phyloP scores from a whole-genome alignment of 129 eudicot species.

The Ambrosia artemisiifolia region DNA sequence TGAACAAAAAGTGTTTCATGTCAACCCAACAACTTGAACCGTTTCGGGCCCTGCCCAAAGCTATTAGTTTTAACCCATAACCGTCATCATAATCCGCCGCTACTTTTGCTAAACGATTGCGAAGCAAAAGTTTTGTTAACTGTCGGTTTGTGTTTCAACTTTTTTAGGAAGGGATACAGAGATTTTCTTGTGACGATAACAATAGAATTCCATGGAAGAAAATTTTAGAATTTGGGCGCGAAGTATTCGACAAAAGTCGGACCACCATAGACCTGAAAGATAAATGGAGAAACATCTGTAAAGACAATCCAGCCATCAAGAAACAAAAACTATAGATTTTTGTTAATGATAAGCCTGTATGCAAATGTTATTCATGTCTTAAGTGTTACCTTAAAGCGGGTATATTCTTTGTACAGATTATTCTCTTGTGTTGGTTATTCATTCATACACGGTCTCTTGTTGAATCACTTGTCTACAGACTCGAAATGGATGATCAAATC shows the following conservation, averaged over 20 bases:
- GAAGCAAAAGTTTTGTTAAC: neutral
- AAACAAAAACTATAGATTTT: conserved; percentile 17
- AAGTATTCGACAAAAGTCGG: conserved; percentile 52
- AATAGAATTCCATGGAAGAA: conserved; percentile 59
- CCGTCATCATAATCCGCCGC: neutral
- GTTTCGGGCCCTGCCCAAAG: neutral
- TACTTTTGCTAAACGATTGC: neutral
- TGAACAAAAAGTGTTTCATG: neutral
- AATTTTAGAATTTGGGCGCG: conserved; percentile 59
- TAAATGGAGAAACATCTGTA: conserved; percentile 86
- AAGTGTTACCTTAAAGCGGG: neutral
- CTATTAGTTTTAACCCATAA: neutral
- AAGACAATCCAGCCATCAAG: conserved; percentile 34
- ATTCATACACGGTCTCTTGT: neutral
- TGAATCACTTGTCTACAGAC: neutral
- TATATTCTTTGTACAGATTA: neutral
- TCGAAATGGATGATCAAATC: neutral
- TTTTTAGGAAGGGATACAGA: conserved; percentile 59
- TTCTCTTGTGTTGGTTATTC: neutral
- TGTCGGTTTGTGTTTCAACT: neutral
- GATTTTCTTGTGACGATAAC: conserved; percentile 26
- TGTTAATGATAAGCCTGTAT: neutral
- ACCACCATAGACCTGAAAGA: conserved; percentile 62
- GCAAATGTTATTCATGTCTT: neutral
- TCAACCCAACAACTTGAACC: neutral